A percentile compares a stretch with the other conserved stretches of the same genome.
phyloP scores from a whole-genome alignment of 345 rosid species.

The Zanthoxylum bungeanum region DNA sequence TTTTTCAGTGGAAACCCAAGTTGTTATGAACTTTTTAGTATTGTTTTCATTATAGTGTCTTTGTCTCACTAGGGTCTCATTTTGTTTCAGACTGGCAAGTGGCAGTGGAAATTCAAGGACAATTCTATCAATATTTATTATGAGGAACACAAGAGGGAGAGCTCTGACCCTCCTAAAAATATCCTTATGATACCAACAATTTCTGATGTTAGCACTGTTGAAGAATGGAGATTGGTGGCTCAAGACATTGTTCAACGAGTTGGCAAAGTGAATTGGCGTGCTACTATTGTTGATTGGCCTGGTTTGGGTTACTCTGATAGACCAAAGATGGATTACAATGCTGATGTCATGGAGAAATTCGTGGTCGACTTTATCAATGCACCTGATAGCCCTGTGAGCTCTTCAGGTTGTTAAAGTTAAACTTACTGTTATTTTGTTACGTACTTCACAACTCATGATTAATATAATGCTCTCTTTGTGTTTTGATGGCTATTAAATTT shows the following conservation, averaged over 20 bases:
- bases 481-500: neutral
- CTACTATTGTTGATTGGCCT: conserved; percentile 92
- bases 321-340: conserved; percentile 78
- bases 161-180: conserved; percentile 48
- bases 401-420: conserved; percentile 38
- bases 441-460: neutral
- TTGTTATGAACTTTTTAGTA: neutral
- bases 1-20: neutral
- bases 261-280: conserved; percentile 58
- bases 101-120: conserved; percentile 82
- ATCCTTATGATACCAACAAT: conserved; percentile 86
- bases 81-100: conserved; percentile 47
- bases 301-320: conserved; percentile 85
- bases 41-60: neutral
- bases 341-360: conserved; percentile 85
- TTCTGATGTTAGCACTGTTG: conserved; percentile 95
- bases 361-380: conserved; percentile 73
- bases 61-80: conserved; percentile 2
- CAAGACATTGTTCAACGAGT: conserved; percentile 56
- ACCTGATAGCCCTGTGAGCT: conserved; percentile 60
- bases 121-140: conserved; percentile 56
- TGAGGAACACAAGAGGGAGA: conserved; percentile 63
- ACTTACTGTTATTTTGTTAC: neutral
- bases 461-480: neutral
- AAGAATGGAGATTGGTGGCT: conserved; percentile 95